A percentile compares a stretch with the other conserved stretches of the same genome.
Evolutionary conservation across 2,329 filamentous ascomycete genomes (phyloP).

Genomic region (Aspergillus tamarii): DNA sequence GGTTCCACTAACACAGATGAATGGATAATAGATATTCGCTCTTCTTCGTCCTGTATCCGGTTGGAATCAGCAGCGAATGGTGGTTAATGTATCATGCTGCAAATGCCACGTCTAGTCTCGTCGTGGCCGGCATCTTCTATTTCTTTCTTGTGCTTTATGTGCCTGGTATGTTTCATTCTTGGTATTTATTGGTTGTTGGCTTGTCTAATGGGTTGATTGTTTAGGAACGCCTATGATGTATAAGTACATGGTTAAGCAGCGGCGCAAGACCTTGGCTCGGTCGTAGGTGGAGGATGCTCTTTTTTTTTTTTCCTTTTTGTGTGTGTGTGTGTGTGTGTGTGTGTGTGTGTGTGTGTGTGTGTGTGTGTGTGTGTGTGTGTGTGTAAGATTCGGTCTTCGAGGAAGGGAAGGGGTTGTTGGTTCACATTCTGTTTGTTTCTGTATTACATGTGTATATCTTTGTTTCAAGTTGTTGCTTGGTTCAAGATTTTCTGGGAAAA

Average conservation of each 20-base stretch:
- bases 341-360: no score
- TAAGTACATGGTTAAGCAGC: constrained; percentile 35
- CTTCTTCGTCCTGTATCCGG: constrained; percentile 32
- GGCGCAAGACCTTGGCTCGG: constrained; percentile 27
- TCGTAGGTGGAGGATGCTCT: not conserved
- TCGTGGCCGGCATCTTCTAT: constrained; percentile 24
- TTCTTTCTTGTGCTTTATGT: constrained; percentile 33
- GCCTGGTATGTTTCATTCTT: constrained; percentile 25
- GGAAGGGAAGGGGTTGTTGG: no score
- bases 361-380: no score
- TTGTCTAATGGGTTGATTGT: not conserved
- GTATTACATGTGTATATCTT: no score
- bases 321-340: no score
- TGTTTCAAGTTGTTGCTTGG: no score
- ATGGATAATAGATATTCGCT: constrained; percentile 29
- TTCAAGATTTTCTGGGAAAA: no score
- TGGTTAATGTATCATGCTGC: constrained; percentile 34
- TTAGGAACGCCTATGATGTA: constrained; percentile 37
- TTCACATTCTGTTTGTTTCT: no score
- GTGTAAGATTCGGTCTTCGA: no score
- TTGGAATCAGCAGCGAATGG: constrained; percentile 34
- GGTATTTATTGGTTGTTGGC: no score
- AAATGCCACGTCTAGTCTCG: constrained; percentile 9
- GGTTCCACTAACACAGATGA: not conserved
- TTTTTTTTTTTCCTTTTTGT: no score